Conservation (phyloP, 1,139 yeast genomes). For the Kodamaea derodonti region DNA sequence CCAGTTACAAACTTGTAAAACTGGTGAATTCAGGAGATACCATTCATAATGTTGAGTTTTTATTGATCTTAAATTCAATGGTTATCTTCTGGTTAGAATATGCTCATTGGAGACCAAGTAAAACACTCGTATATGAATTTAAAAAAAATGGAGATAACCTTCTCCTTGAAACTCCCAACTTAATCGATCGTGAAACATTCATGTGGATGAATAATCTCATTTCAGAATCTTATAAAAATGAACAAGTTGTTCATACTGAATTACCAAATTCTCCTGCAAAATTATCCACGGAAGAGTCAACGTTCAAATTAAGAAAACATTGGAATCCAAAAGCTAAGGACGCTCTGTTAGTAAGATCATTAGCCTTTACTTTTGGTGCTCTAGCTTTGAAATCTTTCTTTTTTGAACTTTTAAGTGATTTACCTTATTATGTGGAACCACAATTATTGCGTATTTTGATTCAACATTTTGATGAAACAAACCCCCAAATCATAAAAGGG, state of each 20-base stretch:
- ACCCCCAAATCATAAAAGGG: slow-evolving; percentile 48
- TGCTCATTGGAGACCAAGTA: slow-evolving; percentile 28
- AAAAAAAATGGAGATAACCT: slow-evolving; percentile 8
- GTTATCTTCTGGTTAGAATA: slow-evolving; percentile 23
- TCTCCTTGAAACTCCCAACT: slow-evolving; percentile 37
- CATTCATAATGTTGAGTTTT: slow-evolving; percentile 15
- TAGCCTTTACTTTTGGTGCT: slow-evolving; percentile 47
- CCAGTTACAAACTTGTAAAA: slow-evolving; percentile 22
- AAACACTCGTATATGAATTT: slow-evolving; percentile 18
- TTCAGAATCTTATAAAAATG: slow-evolving; percentile 42
- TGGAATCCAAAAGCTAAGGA: slow-evolving; percentile 15
- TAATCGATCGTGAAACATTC: slow-evolving; percentile 51
- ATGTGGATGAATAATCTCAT: slow-evolving; percentile 62
- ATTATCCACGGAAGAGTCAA: slow-evolving; percentile 35
- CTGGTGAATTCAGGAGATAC: slow-evolving; percentile 10
- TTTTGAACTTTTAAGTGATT: slow-evolving; percentile 43
- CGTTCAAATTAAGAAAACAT: slow-evolving; percentile 14
- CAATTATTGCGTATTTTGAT: slow-evolving; percentile 51
- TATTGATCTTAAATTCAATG: slow-evolving; percentile 18
- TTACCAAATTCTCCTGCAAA: slow-evolving; percentile 53
- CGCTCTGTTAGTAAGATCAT: slow-evolving; percentile 39
- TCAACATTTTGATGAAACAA: slow-evolving; percentile 37
- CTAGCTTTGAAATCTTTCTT: slow-evolving; percentile 39
- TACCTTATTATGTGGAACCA: slow-evolving; percentile 52
- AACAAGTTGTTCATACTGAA: slow-evolving; percentile 46